Evolutionary conservation across 208 protist species (phyloP), one percentile per base, ranked within the genome.

Genomic region (Borovskyia barvae): DNA sequence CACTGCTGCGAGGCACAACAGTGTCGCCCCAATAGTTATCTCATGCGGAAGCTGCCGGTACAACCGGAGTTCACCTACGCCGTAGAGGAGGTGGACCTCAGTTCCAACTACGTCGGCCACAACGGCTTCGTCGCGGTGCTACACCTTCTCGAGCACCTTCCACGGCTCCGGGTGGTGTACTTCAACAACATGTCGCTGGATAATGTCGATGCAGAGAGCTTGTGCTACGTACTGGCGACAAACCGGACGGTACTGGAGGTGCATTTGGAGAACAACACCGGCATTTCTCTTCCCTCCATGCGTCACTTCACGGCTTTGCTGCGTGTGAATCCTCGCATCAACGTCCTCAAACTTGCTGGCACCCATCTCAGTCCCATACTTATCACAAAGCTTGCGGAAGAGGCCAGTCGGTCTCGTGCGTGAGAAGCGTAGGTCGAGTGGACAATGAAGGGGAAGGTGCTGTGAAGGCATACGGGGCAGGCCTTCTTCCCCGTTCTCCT

Each of bases 151-250:
- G 73, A 84, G 40, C 78, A 92, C 58, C 74, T 96, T 7, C 84
- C 84, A 5, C 52, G 53, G 14, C 72, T 96, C 15, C 77, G 73
- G 19, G 72, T 67, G 3, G 66, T 93, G 15, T 76, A 82, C 73
- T 85, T 96, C 54, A 85, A 88, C 70, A 79, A 92, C 74, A 96
- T 93, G 90, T 82, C 81, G 4, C 66, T 96, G 6, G 77, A 92
- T 69, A 96, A 92, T 68, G 45, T 47, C 17, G 90, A 96, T 61
- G 82, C 75, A 24, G 75, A 88, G 70, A 71, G 80, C 52, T 50
- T 96, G 41, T 91, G 84, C 66, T 78, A 80, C 52, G 72, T 76
- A 17, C 75, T 93, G 15, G 40, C 48, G 25, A 37, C 58, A 0
- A 81, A 92, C 62, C 39, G 59, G 11, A 82, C 63, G 19, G 60